phyloP scores from a whole-genome alignment of 345 rosid species.

The Boechera divaricarpa region DNA sequence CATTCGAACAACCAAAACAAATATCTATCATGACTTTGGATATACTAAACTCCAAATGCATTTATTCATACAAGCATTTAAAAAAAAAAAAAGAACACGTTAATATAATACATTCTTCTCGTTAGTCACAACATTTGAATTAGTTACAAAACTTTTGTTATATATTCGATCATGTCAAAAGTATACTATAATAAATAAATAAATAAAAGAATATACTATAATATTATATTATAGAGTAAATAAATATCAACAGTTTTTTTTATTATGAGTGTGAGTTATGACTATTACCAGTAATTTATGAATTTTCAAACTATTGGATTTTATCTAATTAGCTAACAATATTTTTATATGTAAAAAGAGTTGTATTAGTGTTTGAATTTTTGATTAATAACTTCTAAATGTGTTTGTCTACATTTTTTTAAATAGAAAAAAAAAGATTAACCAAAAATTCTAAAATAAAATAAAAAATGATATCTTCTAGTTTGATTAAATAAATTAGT shows the following conservation, averaged over 20 bases:
- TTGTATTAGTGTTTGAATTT: background rate
- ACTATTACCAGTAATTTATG: too few relatives aligned
- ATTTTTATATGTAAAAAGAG: background rate
- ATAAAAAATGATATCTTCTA: background rate
- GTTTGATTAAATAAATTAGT: background rate
- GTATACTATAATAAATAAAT: too few relatives aligned
- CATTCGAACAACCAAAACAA: slow-evolving; percentile 26
- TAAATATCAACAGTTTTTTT: background rate
- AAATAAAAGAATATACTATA: too few relatives aligned
- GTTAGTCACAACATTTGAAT: background rate
- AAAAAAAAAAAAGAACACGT: background rate
- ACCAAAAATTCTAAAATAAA: background rate
- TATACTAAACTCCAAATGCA: background rate
- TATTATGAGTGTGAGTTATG: background rate
- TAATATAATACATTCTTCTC: background rate
- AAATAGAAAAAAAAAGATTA: too few relatives aligned
- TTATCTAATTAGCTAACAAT: too few relatives aligned
- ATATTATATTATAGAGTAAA: too few relatives aligned
- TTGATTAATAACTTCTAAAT: background rate
- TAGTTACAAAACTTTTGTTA: background rate
- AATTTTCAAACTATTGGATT: too few relatives aligned
- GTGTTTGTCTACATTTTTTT: background rate
- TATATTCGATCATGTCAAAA: background rate
- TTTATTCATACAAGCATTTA: background rate
- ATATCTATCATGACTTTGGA: slow-evolving; percentile 11